phyloP scores from a whole-genome alignment of 345 rosid genomes.

The Murraya paniculata region DNA sequence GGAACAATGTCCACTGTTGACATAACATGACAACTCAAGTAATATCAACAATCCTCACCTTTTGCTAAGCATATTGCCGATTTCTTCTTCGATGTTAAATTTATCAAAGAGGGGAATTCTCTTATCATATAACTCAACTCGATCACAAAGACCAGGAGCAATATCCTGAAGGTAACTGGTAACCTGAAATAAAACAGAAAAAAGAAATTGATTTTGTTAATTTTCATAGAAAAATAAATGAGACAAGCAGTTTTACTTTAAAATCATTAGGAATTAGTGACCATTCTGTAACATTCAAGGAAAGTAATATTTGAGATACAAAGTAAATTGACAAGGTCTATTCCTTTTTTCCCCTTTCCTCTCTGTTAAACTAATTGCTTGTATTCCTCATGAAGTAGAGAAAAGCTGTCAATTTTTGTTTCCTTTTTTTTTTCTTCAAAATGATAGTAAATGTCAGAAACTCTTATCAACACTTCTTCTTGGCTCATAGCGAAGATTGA shows the following conservation, averaged over 20 bases:
- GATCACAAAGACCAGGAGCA: conserved; percentile 91
- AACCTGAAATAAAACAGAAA: conserved; percentile 50
- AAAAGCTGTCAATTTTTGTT: not conserved
- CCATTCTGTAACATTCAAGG: not conserved
- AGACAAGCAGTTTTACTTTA: not conserved
- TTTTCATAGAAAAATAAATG: conserved; percentile 11
- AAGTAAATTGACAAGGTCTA: not conserved
- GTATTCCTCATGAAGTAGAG: not conserved
- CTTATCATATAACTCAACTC: conserved; percentile 76
- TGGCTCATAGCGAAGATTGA: not conserved
- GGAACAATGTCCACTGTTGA: not conserved
- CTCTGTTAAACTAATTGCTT: not conserved
- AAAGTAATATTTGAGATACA: not conserved
- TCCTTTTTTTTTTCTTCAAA: not conserved
- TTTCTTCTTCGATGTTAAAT: conserved; percentile 83
- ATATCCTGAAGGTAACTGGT: conserved; percentile 94
- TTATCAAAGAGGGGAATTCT: conserved; percentile 82
- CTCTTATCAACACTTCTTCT: conserved; percentile 1
- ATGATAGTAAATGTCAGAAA: not conserved
- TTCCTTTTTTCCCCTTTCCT: too few species aligned
- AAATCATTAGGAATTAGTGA: not conserved
- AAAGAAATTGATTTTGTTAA: not conserved
- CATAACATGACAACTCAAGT: conserved; percentile 1
- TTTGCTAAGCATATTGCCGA: conserved; percentile 81
- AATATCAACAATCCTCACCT: conserved; percentile 45